Percentiles rank a stretch among this genome's conserved stretches.
Conservation (phyloP, 225 moss, liverwort and hornwort genomes). For the Bryum argenteum region DNA sequence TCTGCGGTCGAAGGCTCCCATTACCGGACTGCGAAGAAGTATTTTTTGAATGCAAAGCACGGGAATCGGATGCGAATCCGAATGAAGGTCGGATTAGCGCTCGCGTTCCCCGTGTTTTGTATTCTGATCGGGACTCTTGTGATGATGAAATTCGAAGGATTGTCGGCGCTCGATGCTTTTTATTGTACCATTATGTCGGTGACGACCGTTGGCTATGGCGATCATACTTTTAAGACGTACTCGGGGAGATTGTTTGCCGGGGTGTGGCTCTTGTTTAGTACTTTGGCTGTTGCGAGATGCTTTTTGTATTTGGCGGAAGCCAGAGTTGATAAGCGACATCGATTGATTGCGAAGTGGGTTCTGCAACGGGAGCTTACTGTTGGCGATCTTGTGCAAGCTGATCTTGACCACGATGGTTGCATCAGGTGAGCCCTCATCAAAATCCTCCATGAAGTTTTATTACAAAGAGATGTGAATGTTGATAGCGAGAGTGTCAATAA, state of each 20-base stretch:
- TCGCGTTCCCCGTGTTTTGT: conserved; percentile 57
- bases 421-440: conserved; percentile 50
- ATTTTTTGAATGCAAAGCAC: conserved; percentile 75
- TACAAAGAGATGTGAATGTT: background rate
- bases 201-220: conserved; percentile 92
- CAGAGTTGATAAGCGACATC: conserved; percentile 76
- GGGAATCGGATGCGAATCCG: conserved; percentile 89
- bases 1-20: conserved; percentile 71
- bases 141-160: conserved; percentile 67
- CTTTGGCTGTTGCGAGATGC: conserved; percentile 88
- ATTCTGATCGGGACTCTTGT: conserved; percentile 57
- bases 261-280: conserved; percentile 84
- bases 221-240: conserved; percentile 72
- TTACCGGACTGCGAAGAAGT: conserved; percentile 70
- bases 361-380: conserved; percentile 65
- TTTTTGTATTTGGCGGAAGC: conserved; percentile 90
- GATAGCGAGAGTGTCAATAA: too few species aligned
- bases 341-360: conserved; percentile 78
- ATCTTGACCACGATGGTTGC: conserved; percentile 79
- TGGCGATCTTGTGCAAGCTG: conserved; percentile 71
- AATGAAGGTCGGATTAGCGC: conserved; percentile 75
- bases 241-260: conserved; percentile 83
- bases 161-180: conserved; percentile 68
- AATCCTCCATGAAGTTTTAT: background rate
- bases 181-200: conserved; percentile 89